phyloP scores from a whole-genome alignment of 2,329 filamentous ascomycete species.

The Coniochaeta ligniaria region DNA sequence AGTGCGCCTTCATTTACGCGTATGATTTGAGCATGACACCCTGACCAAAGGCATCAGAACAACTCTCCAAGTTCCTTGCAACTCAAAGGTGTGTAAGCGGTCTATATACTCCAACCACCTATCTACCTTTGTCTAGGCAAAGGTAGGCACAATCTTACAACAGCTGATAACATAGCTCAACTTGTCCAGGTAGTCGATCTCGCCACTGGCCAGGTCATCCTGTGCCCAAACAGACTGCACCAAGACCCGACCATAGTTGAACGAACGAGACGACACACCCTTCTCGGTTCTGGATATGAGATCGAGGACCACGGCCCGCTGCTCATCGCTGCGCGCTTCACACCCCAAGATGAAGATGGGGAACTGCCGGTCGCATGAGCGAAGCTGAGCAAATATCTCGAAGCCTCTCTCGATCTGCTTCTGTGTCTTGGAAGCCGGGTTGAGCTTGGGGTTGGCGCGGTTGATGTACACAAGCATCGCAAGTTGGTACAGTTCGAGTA shows the following conservation, averaged over 20 bases:
- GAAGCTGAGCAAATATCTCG: conserved; percentile 10
- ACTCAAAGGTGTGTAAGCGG: too few relatives aligned
- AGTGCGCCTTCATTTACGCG: too few relatives aligned
- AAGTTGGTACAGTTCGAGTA: conserved; percentile 18
- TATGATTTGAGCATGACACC: background rate
- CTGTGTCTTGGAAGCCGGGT: conserved; percentile 4
- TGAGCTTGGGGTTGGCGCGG: conserved; percentile 10
- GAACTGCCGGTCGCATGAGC: conserved; percentile 16
- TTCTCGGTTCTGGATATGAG: conserved; percentile 19
- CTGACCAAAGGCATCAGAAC: too few relatives aligned
- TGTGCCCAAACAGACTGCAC: conserved; percentile 25
- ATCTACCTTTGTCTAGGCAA: too few relatives aligned
- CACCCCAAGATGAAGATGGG: conserved; percentile 18
- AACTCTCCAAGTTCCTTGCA: too few relatives aligned
- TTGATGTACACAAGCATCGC: conserved; percentile 22
- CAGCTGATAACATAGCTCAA: conserved; percentile 10
- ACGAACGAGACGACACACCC: conserved; percentile 9
- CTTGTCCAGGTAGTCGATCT: conserved; percentile 6
- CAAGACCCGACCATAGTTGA: conserved; percentile 13
- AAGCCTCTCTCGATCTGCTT: conserved; percentile 18
- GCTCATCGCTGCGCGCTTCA: conserved; percentile 17
- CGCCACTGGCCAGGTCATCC: conserved; percentile 19
- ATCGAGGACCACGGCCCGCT: conserved; percentile 15
- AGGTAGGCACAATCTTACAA: conserved; percentile 11
- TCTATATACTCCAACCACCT: background rate